Percentiles rank a stretch among this genome's conserved stretches.
Evolutionary conservation across 1,284 basidiomycete genomes (phyloP).

Genomic region (Ustilago esculenta): DNA sequence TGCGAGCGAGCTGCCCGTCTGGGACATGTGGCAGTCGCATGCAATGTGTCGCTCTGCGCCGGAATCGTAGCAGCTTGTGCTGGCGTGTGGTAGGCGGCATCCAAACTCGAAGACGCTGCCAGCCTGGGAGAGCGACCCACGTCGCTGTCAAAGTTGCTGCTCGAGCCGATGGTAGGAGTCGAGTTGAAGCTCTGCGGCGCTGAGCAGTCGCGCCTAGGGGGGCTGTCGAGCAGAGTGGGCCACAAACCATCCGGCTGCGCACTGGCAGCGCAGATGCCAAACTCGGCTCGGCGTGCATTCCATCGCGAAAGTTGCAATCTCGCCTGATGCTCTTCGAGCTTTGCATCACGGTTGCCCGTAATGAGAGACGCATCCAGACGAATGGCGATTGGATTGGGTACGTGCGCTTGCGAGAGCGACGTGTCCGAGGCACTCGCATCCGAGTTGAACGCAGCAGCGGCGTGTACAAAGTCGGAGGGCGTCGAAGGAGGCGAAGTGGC

Average conservation of each 20-base stretch:
- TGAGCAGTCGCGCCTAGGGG: too few relatives aligned
- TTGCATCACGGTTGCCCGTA: slow-evolving; percentile 30
- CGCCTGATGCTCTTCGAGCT: slow-evolving; percentile 34
- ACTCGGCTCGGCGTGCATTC: slow-evolving; percentile 10
- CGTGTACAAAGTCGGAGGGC: slow-evolving; percentile 5
- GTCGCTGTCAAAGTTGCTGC: slow-evolving; percentile 14
- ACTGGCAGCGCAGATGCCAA: too few relatives aligned
- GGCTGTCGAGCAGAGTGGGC: too few relatives aligned
- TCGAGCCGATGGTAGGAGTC: slow-evolving; percentile 13
- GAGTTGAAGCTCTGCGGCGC: slow-evolving; percentile 19
- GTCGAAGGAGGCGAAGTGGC: slow-evolving; percentile 22
- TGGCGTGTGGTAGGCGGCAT: not conserved
- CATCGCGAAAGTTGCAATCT: slow-evolving; percentile 14
- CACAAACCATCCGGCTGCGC: too few relatives aligned
- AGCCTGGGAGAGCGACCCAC: not conserved
- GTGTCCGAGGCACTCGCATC: slow-evolving; percentile 8
- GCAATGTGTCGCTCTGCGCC: not conserved
- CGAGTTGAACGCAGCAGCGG: not conserved
- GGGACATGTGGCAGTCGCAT: not conserved
- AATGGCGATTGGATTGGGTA: slow-evolving; percentile 11
- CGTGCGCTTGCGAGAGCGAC: slow-evolving; percentile 4
- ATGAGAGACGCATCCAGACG: slow-evolving; percentile 25
- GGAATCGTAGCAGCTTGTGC: not conserved
- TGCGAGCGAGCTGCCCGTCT: slow-evolving; percentile 10
- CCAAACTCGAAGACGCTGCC: not conserved